Percentiles rank a stretch among this genome's conserved stretches.
Evolutionary conservation across 2,329 filamentous ascomycete species (phyloP).

Genomic region (Cercospora zeae-maydis): DNA sequence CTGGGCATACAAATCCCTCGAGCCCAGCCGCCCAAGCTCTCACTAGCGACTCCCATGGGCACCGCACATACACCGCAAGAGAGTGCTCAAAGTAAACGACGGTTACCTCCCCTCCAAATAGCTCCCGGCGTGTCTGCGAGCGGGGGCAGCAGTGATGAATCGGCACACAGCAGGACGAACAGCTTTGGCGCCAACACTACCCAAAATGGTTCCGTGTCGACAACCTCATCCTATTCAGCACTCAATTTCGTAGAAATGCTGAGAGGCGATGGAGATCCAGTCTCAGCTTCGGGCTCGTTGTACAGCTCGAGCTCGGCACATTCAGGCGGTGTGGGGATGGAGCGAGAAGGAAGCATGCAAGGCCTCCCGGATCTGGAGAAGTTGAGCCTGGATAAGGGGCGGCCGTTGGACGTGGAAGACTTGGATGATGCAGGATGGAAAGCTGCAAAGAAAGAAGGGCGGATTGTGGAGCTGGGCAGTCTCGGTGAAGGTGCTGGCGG

Average conservation of each 20-base stretch:
- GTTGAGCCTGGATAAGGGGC: constrained; percentile 74
- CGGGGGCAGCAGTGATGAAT: constrained; percentile 67
- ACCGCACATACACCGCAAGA: constrained; percentile 67
- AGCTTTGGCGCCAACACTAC: constrained; percentile 75
- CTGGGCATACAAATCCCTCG: constrained; percentile 42
- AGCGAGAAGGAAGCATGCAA: constrained; percentile 76
- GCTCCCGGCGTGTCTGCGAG: constrained; percentile 59
- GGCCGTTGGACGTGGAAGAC: constrained; percentile 86
- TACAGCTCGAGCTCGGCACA: constrained; percentile 47
- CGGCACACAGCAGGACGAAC: constrained; percentile 75
- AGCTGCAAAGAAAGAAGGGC: constrained; percentile 82
- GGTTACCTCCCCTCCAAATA: constrained; percentile 51
- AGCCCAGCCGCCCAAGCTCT: constrained; percentile 72
- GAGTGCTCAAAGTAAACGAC: constrained; percentile 18
- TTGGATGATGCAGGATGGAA: constrained; percentile 93
- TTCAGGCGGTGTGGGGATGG: constrained; percentile 59
- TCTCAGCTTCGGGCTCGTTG: constrained; percentile 80
- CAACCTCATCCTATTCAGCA: constrained; percentile 80
- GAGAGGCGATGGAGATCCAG: constrained; percentile 65
- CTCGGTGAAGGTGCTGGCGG: constrained; percentile 93
- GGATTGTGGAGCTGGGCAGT: constrained; percentile 83
- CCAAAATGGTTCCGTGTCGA: constrained; percentile 76
- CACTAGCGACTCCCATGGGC: constrained; percentile 84
- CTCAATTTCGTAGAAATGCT: constrained; percentile 75
- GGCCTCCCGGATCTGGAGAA: constrained; percentile 75